Evolutionary conservation across 2,329 filamentous ascomycete genomes (phyloP), one percentile per base, ranked within the genome.

Genomic region (Colletotrichum gigasporum): DNA sequence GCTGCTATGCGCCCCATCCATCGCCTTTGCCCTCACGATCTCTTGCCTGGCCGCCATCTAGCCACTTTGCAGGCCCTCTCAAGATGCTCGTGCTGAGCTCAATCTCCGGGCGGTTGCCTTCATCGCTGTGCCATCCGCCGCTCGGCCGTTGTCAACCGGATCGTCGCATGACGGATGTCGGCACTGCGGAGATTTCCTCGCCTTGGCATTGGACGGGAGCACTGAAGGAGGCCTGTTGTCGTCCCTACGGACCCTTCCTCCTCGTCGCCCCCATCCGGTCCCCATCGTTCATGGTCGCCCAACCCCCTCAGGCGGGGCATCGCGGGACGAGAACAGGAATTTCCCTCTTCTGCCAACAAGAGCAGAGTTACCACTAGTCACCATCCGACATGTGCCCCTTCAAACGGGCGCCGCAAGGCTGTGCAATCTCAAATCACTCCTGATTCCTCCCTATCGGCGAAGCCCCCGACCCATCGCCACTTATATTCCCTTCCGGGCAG

Each of bases 371-470:
- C 35, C 48, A 16, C n/a, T 30, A 8, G 37, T 44, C 41, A 22
- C 42, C 32, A 60, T 20, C 47, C 32, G 35, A 37, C 42, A 48
- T 55, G 22, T 58, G 45, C 48, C 56, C 62, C 62, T 64, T 62
- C 56, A 64, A 64, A 64, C 56, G 42, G 9, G 34, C 41, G 16
- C 56, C 56, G 50, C 56, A 65, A 65, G 62, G 56, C 62, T 62
- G 42, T 62, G 62, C 56, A 47, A 60, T 55, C 35, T 32, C 20
- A 6, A 14, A 35, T 37, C 50, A 37, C 39, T 48, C 56, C 48
- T 53, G 34, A 32, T 34, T 47, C 50, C 32, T 64, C 54, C 61
- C 11, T 22, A 32, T 45, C 39, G 53, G n/a, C 42, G 14, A 28
- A 5, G n/a, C 35, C 26, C 55, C 61, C 47, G 24, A 47, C 20